Percentiles rank a stretch among this genome's conserved stretches.
phyloP scores from a whole-genome alignment of 2,329 filamentous ascomycete genomes.

The Eutypella sp. region DNA sequence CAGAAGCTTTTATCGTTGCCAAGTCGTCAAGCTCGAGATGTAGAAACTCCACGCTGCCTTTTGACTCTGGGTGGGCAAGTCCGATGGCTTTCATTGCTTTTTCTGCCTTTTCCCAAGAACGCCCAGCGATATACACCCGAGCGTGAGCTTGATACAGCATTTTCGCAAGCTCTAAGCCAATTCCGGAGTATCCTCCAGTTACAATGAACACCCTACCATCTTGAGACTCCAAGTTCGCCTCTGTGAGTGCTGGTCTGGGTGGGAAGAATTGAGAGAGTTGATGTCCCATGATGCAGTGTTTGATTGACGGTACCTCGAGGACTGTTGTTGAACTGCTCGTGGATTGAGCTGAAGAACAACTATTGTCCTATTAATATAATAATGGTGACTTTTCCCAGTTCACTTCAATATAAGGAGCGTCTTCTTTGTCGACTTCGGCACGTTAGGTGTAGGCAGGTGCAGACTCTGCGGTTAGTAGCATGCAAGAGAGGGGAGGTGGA shows the following conservation, averaged over 20 bases:
- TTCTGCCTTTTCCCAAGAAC: conserved; percentile 6
- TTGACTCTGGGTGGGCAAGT: background rate
- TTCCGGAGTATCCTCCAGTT: conserved; percentile 17
- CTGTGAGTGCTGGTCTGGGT: conserved; percentile 10
- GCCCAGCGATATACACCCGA: conserved; percentile 14
- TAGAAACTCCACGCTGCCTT: conserved; percentile 9
- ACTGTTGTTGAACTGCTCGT: too few relatives aligned
- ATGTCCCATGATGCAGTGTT: conserved; percentile 7
- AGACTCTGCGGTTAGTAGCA: too few relatives aligned
- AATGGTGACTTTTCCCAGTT: too few relatives aligned
- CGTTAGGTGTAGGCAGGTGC: too few relatives aligned
- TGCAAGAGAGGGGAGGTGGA: too few relatives aligned
- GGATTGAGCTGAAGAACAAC: too few relatives aligned
- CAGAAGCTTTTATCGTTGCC: conserved; percentile 8
- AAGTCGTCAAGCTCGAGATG: conserved; percentile 15
- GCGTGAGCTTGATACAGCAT: conserved; percentile 9
- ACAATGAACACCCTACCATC: conserved; percentile 16
- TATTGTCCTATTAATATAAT: too few relatives aligned
- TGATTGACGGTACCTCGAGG: too few relatives aligned
- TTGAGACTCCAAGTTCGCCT: conserved; percentile 5
- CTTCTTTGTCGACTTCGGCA: too few relatives aligned
- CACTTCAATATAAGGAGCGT: too few relatives aligned
- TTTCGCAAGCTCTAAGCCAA: conserved; percentile 14
- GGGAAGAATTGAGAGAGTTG: conserved; percentile 16
- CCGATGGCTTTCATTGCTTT: conserved; percentile 10